Evolutionary conservation across 352 stramenopile genomes (phyloP), one percentile per base, ranked within the genome.

Genomic region (Pythium folliculosum): DNA sequence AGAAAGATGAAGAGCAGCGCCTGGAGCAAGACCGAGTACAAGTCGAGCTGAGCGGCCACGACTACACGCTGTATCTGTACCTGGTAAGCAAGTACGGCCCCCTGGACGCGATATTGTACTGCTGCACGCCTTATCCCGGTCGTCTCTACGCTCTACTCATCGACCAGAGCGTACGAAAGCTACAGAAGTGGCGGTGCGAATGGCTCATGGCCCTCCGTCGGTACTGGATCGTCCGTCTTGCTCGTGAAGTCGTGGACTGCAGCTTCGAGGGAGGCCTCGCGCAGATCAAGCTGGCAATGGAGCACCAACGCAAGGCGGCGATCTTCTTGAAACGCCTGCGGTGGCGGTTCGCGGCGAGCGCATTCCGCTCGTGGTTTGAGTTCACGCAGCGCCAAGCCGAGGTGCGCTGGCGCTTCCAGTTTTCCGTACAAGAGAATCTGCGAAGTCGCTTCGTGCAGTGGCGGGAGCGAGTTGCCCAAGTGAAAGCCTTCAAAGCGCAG

Each of bases 61-160:
- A 77, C 21, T 73, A 77, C 37, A 55, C 60, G 3, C 53, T 70
- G 30, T 77, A 77, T 52, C 63, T 77, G 8, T 72, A 72, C 22
- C 53, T 66, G 13, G 67, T 67, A 1, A 60, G 43, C 40, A 63
- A 64, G 22, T 77, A 75, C 48, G 71, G 71, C 1, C 21, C 71
- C n/a, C 43, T 77, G 13, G 56, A 67, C 27, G 63, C 67, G 0
- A 47, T 77, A 32, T 54, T 77, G 38, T 77, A 72, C 40, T 75
- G 71, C 56, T 72, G 52, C 57, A 65, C 71, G 27, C 22, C 62
- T 43, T 72, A 56, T 60, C 71, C 71, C 19, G 71, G 71, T 17
- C 71, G 71, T 7, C 40, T 77, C 19, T 77, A 77, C 27, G 66
- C 70, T 3, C 35, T 72, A 0, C 44, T 67, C 7, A 64, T 72